Evolutionary conservation across 2,329 filamentous ascomycete genomes (phyloP).

Genomic region (Xylaria sp.): DNA sequence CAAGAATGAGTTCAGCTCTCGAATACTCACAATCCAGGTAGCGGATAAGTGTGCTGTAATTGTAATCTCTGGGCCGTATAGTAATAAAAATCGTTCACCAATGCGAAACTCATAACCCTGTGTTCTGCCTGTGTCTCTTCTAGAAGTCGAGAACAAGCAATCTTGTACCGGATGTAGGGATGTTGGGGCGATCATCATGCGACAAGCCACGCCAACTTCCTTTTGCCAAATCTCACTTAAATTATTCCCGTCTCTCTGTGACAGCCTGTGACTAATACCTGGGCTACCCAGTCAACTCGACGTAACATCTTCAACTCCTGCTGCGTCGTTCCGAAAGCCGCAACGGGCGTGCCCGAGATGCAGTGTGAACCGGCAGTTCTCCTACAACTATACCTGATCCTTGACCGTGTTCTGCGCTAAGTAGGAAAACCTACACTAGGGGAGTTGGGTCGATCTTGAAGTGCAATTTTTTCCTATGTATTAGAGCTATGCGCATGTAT

Average conservation of each 20-base stretch:
- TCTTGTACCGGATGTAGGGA: not conserved
- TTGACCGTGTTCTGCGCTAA: not conserved
- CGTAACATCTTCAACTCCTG: conserved; percentile 7
- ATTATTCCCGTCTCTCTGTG: conserved; percentile 31
- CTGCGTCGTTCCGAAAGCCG: conserved; percentile 1
- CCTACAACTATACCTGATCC: not conserved
- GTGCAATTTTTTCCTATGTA: not conserved
- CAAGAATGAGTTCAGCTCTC: not conserved
- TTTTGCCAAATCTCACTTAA: conserved; percentile 31
- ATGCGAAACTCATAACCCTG: conserved; percentile 2
- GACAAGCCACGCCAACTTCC: conserved; percentile 14
- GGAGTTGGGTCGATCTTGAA: not conserved
- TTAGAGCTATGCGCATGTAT: conserved; percentile 2
- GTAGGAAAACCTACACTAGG: not conserved
- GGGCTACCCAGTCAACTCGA: conserved; percentile 2
- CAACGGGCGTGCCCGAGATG: conserved; percentile 9
- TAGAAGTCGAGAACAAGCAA: conserved; percentile 4
- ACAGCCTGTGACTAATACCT: conserved; percentile 15
- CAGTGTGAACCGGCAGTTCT: conserved; percentile 17
- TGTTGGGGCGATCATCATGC: conserved; percentile 32
- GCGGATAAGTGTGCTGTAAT: no score
- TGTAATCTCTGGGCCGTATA: no score
- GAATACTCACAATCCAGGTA: not conserved
- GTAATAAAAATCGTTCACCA: not conserved
- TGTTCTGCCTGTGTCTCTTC: not conserved